phyloP scores from a whole-genome alignment of 2,329 filamentous ascomycete species.

The Huntiella abstrusa region DNA sequence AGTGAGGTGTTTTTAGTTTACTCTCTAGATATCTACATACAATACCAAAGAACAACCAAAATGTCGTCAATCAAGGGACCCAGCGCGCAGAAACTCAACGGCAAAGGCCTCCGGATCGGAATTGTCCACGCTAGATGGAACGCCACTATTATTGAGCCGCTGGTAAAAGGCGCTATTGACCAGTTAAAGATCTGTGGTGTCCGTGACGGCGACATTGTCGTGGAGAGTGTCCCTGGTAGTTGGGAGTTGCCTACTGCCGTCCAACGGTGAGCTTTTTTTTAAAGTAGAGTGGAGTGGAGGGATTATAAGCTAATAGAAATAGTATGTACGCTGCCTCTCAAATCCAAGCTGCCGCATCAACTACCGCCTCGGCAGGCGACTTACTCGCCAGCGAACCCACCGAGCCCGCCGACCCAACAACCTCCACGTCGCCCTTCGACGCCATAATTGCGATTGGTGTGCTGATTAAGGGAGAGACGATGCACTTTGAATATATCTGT shows the following conservation, averaged over 20 bases:
- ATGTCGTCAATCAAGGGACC: constrained; percentile 30
- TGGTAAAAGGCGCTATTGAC: constrained; percentile 63
- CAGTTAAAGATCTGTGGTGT: constrained; percentile 66
- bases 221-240: constrained; percentile 78
- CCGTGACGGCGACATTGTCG: constrained; percentile 67
- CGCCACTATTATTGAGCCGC: constrained; percentile 63
- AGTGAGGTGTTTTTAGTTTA: too few relatives aligned
- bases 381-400: constrained; percentile 46
- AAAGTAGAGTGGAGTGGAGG: background rate
- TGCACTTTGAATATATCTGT: constrained; percentile 98
- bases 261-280: constrained; percentile 42
- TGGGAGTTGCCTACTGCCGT: constrained; percentile 90
- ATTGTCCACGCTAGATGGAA: constrained; percentile 98
- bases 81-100: constrained; percentile 40
- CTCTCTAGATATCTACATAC: too few relatives aligned
- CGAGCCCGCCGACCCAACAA: constrained; percentile 30
- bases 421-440: constrained; percentile 54
- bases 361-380: constrained; percentile 45
- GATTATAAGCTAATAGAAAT: background rate
- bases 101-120: constrained; percentile 64
- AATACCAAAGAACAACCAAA: background rate
- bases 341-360: constrained; percentile 51
- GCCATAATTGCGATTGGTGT: constrained; percentile 90
- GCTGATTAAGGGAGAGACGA: constrained; percentile 94
- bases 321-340: constrained; percentile 75